Base-by-base conservation (phyloP, 352 stramenopile genomes). In the Globisporangium carolinianum region DNA sequence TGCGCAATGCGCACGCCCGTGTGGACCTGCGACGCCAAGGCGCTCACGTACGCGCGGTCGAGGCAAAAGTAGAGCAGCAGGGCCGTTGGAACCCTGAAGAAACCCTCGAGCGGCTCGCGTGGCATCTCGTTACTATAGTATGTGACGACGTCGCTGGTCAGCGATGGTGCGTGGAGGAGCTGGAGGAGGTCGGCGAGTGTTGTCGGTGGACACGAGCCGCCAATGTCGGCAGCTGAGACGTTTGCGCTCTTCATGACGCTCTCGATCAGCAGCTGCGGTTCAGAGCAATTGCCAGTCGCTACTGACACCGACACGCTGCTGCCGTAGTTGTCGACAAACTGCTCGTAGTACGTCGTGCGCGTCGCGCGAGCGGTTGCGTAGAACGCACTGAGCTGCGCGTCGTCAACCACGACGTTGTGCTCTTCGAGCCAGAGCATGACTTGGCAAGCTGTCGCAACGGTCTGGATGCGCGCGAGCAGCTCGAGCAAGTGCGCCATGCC, bases 51-150 rank as follows among this genome's bases (percentile, higher is more conserved):
- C 37, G 76, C 72, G 36, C 83, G 62, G 51, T 93, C 83, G 47
- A 93, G 62, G 24, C 71, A 86, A 52, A 93, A 93, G 71, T 93
- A 93, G 47, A 93, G 61, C 47, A 93, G 57, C 60, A 93, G 61
- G 6, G 83, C 83, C 42, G 78, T 71, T 47, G 82, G 78, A 0
- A 93, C 77, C 24, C 79, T 79, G 66, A 91, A 93, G 56, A 87
- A 89, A 18, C 66, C 71, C 62, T 91, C 83, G 59, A 93, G 75
- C 6, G 83, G 80, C 41, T 87, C 81, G 45, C 68, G 65, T 37
- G 78, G 65, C 39, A 93, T 68, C 61, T 91, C 83, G 11, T 83
- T 65, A 32, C 72, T 72, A 51, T 91, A 90, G 58, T 76, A 76
- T 38, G 69, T 65, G 47, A 83, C 61, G 32, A 91, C 70, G 5